These are phyloP conservation scores for Xanthoparmelia taractica DNA, from an alignment of 495 filamentous ascomycete genomes.

Conservation along the genomic window DNA sequence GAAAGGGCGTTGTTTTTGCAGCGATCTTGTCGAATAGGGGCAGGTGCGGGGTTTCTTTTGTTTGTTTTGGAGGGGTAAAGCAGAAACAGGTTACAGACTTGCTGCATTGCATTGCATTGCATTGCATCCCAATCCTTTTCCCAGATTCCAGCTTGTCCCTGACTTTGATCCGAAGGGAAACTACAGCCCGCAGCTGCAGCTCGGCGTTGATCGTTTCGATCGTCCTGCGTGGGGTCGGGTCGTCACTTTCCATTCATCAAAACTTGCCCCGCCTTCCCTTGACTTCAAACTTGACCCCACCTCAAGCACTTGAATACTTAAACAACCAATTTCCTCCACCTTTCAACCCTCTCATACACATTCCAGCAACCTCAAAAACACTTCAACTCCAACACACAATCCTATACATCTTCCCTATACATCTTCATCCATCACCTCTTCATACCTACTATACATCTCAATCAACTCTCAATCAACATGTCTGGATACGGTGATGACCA, in stretches of 20 bases:
- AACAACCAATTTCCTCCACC: neutral
- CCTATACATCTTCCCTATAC: neutral
- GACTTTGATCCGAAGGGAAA: neutral
- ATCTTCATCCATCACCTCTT: neutral
- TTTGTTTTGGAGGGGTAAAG: constrained; percentile 12
- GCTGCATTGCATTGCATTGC: neutral
- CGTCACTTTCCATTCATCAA: neutral
- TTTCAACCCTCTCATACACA: neutral
- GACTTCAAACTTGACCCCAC: neutral
- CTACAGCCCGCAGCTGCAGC: neutral
- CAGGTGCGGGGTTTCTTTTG: constrained; percentile 15
- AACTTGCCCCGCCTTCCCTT: neutral
- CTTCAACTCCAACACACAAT: neutral
- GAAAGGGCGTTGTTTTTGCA: neutral
- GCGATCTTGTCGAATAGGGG: constrained; percentile 8
- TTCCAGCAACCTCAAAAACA: neutral
- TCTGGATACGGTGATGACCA: constrained; percentile 26
- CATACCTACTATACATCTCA: constrained; percentile 3
- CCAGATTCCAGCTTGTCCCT: too few relatives aligned
- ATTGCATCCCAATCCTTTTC: too few relatives aligned
- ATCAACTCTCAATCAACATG: constrained; percentile 24
- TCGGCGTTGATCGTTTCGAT: neutral
- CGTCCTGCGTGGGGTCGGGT: constrained; percentile 1
- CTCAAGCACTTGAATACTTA: neutral
- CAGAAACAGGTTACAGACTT: neutral